Evolutionary conservation across 331 rosid species (phyloP).

Genomic region (Rhamnella rubrinervis): DNA sequence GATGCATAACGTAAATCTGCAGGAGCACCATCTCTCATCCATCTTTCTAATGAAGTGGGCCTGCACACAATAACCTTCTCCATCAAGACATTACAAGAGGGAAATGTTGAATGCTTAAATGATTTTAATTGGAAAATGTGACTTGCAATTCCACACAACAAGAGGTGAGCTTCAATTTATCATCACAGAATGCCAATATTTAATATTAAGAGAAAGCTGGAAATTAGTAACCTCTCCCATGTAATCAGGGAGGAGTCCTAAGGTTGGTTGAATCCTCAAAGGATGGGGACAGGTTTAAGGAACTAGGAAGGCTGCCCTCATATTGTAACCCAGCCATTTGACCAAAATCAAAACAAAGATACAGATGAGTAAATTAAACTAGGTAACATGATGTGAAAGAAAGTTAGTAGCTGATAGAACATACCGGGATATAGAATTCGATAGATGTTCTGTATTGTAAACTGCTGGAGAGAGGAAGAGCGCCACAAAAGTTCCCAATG

Average conservation of each 20-base stretch:
- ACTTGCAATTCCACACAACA: not conserved
- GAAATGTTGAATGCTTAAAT: not conserved
- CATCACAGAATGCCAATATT: too few relatives aligned
- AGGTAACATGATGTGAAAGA: constrained; percentile 19
- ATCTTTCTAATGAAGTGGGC: constrained; percentile 34
- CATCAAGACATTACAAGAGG: constrained; percentile 8
- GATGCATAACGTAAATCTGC: constrained; percentile 56
- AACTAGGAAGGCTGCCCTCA: too few relatives aligned
- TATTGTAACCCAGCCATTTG: too few relatives aligned
- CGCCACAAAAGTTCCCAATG: constrained; percentile 67
- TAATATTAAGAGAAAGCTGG: too few relatives aligned
- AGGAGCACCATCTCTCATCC: constrained; percentile 35
- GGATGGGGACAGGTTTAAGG: too few relatives aligned
- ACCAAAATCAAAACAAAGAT: not conserved
- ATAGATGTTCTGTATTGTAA: constrained; percentile 61
- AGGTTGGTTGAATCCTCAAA: too few relatives aligned
- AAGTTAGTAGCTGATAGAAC: constrained; percentile 24
- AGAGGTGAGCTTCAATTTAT: not conserved
- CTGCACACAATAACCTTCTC: constrained; percentile 37
- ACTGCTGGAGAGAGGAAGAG: constrained; percentile 73
- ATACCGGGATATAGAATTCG: constrained; percentile 54
- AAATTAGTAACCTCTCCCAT: too few relatives aligned
- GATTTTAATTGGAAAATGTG: not conserved
- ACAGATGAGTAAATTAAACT: constrained; percentile 7
- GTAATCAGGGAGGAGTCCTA: too few relatives aligned